A percentile compares a stretch with the other conserved stretches of the same genome.
phyloP scores from a whole-genome alignment of 1,284 basidiomycete species.

The Tilletia setariae region DNA sequence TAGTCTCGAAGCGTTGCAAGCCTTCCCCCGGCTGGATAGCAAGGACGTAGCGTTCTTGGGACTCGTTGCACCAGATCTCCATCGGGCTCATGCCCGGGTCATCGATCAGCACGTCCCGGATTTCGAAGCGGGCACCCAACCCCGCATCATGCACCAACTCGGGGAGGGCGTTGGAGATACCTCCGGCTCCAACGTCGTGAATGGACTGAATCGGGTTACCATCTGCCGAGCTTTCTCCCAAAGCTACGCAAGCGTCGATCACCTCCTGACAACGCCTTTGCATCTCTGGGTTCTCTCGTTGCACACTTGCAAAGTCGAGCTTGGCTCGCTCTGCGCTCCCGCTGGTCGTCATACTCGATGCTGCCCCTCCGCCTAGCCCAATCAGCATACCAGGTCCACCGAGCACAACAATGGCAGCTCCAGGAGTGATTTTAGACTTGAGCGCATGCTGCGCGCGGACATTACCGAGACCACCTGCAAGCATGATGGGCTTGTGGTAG shows the following conservation, averaged over 20 bases:
- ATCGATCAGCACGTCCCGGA: conserved; percentile 85
- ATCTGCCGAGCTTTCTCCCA: conserved; percentile 32
- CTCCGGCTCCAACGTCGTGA: conserved; percentile 96
- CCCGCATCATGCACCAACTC: conserved; percentile 93
- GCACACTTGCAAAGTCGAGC: conserved; percentile 94
- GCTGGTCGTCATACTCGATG: conserved; percentile 80
- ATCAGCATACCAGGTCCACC: conserved; percentile 96
- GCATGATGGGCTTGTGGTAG: conserved; percentile 99
- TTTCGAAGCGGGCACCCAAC: conserved; percentile 89
- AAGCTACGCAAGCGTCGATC: conserved; percentile 67
- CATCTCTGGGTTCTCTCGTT: conserved; percentile 98
- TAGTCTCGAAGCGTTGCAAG: conserved; percentile 64
- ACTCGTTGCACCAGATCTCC: conserved; percentile 99
- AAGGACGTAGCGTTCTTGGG: conserved; percentile 94
- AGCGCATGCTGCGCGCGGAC: conserved; percentile 60
- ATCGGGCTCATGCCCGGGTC: conserved; percentile 94
- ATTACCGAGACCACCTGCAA: conserved; percentile 92
- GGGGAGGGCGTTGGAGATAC: conserved; percentile 91
- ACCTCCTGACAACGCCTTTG: conserved; percentile 95
- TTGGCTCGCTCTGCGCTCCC: conserved; percentile 70
- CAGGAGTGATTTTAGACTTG: conserved; percentile 47
- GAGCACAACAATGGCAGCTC: conserved; percentile 70
- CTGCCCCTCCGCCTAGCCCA: conserved; percentile 92
- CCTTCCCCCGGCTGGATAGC: conserved; percentile 55
- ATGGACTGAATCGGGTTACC: conserved; percentile 83